Evolutionary conservation across 1,284 basidiomycete genomes (phyloP), one percentile per base, ranked within the genome.

Genomic region (Leucoagaricus sp.): DNA sequence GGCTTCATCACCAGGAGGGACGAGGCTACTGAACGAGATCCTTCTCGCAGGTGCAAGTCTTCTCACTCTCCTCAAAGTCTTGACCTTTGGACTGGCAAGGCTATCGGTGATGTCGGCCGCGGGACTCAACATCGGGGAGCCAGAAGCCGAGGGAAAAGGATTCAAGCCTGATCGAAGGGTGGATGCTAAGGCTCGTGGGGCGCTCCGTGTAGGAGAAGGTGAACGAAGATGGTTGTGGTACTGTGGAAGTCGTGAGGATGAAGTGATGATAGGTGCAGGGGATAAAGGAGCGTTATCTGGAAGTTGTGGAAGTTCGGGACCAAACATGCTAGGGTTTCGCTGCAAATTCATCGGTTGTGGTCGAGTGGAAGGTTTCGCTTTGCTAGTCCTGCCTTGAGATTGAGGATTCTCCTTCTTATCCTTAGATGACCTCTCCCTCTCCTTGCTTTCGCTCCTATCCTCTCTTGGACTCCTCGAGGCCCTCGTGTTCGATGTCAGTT

Each of bases 251-350:
- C 36, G 36, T 8, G 47, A 13, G 15, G 41, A 31, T 9, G 44
- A 17, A 7, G 36, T 13, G 12, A 47, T 33, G 21, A 33, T 29
- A 26, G 49, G 6, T 2, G 42, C 50, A 17, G 55, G 45, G 25
- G 45, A 53, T 29, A 38, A 34, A 19, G 58, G 36, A 33, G 53
- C 33, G 51, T 49, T 3, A 28, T 21, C 42, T 31, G 28, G 13
- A 38, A n/a, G 29, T 13, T 64, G 69, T 34, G 79, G 75, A 46
- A 81, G 66, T 60, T 80, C 83, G 49, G 73, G 74, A 10, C 84
- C 84, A 50, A 86, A 74, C 33, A 86, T 84, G 65, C 80, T 85
- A 5, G 84, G 81, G 59, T 85, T 85, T 41, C 83, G 74, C 65
- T 82, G 76, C 12, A 79, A 58, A 59, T 77, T 82, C 72, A 78